Percentiles rank a stretch among this genome's conserved stretches.
phyloP scores from a whole-genome alignment of 2,329 filamentous ascomycete species.

The Penicillium sp. region DNA sequence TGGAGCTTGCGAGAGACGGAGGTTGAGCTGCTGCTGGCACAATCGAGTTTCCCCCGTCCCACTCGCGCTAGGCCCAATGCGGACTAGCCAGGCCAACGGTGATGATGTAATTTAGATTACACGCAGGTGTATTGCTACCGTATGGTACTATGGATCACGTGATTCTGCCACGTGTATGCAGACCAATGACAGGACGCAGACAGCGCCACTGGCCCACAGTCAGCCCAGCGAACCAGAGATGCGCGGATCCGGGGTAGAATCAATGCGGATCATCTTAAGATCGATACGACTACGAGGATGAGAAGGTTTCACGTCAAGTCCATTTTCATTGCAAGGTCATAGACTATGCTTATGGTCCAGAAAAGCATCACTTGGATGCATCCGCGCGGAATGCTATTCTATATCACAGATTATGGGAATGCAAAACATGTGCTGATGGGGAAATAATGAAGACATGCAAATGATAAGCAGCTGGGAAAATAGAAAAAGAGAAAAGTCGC shows the following conservation, averaged over 20 bases:
- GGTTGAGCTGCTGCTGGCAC: constrained; percentile 2
- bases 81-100: constrained; percentile 6
- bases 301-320: neutral
- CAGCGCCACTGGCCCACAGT: constrained; percentile 3
- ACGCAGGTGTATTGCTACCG: neutral
- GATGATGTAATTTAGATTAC: constrained; percentile 12
- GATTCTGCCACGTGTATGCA: constrained; percentile 21
- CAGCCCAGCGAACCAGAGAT: constrained; percentile 18
- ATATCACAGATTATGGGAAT: constrained; percentile 12
- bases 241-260: constrained; percentile 28
- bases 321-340: neutral
- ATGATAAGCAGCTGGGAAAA: constrained; percentile 3
- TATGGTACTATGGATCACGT: constrained; percentile 9
- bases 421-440: constrained; percentile 10
- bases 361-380: neutral
- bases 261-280: constrained; percentile 6
- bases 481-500: constrained; percentile 7
- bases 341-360: neutral
- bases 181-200: constrained; percentile 6
- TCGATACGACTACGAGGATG: neutral
- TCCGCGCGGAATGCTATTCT: constrained; percentile 10
- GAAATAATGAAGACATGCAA: constrained; percentile 11
- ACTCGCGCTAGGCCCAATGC: constrained; percentile 9
- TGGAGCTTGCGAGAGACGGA: too few relatives aligned
- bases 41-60: constrained; percentile 8